phyloP scores from a whole-genome alignment of 2,329 filamentous ascomycete genomes.

The Claviceps sorghi region DNA sequence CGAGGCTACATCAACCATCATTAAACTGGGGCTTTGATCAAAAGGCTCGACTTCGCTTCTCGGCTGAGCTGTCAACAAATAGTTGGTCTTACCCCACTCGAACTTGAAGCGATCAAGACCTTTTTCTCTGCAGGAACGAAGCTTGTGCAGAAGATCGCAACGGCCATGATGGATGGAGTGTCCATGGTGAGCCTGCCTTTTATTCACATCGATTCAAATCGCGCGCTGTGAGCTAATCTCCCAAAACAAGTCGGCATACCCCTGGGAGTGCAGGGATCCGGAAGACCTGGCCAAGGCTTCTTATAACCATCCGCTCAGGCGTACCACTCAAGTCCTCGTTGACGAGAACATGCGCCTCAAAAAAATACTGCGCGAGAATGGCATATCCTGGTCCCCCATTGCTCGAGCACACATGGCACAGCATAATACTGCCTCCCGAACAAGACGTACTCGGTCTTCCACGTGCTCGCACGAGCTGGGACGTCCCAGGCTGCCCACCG shows the following conservation, averaged over 20 bases:
- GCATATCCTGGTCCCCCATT: constrained; percentile 33
- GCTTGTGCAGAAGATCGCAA: neutral
- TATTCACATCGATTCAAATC: neutral
- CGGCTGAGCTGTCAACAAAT: neutral
- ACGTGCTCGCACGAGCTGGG: constrained; percentile 15
- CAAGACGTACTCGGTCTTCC: constrained; percentile 19
- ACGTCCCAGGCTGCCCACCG: constrained; percentile 33
- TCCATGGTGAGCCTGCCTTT: neutral
- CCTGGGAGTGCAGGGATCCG: constrained; percentile 39
- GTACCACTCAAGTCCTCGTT: constrained; percentile 28
- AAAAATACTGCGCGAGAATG: constrained; percentile 35
- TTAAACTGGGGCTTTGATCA: neutral
- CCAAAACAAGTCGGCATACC: constrained; percentile 18
- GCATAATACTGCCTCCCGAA: constrained; percentile 17
- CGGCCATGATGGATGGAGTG: neutral
- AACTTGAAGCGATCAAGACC: neutral
- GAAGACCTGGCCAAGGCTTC: constrained; percentile 33
- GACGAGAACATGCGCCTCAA: constrained; percentile 38
- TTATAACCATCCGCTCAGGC: constrained; percentile 34
- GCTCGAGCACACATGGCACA: constrained; percentile 20
- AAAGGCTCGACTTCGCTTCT: neutral
- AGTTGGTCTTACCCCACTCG: neutral
- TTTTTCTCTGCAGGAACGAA: neutral
- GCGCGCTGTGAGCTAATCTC: neutral
- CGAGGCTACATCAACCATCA: neutral